These are phyloP conservation scores for Leccinellum luteum DNA, from an alignment of 768 basidiomycete genomes.

Conservation along the genomic window DNA sequence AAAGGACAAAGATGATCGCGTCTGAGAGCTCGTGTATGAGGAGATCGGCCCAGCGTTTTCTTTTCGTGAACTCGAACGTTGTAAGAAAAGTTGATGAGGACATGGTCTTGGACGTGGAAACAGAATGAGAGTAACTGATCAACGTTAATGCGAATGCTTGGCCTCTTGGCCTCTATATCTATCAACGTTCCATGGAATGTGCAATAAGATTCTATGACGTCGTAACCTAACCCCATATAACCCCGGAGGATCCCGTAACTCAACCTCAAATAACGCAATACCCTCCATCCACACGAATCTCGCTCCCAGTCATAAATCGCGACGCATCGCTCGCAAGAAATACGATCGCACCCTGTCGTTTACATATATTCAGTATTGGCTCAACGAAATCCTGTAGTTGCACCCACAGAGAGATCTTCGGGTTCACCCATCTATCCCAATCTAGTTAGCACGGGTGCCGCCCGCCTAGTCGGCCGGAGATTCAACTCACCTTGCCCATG, in stretches of 20 bases:
- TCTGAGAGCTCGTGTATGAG: conserved; percentile 75
- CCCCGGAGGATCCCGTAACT: conserved; percentile 10
- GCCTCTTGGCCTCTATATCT: too few relatives aligned
- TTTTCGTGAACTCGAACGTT: conserved; percentile 79
- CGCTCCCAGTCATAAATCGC: conserved; percentile 85
- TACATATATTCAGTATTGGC: background rate
- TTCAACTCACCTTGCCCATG: conserved; percentile 64
- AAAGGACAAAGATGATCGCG: conserved; percentile 66
- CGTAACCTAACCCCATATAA: conserved; percentile 10
- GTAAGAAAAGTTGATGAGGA: conserved; percentile 7
- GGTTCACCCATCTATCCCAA: conserved; percentile 80
- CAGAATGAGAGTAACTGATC: conserved; percentile 14
- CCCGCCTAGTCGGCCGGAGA: too few relatives aligned
- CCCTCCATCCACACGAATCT: conserved; percentile 85
- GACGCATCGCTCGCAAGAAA: conserved; percentile 90
- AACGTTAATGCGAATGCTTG: background rate
- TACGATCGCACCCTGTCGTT: conserved; percentile 73
- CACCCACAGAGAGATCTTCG: conserved; percentile 77
- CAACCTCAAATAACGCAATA: conserved; percentile 62
- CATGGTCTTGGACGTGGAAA: conserved; percentile 8
- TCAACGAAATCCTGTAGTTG: background rate
- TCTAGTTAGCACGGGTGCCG: conserved; percentile 29
- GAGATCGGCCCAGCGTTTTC: conserved; percentile 85
- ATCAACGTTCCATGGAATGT: background rate
- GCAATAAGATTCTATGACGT: conserved; percentile 24